Percentiles rank a stretch among this genome's conserved stretches.
Conservation (phyloP, 768 basidiomycete genomes). For the Pleurotus tuoliensis region DNA sequence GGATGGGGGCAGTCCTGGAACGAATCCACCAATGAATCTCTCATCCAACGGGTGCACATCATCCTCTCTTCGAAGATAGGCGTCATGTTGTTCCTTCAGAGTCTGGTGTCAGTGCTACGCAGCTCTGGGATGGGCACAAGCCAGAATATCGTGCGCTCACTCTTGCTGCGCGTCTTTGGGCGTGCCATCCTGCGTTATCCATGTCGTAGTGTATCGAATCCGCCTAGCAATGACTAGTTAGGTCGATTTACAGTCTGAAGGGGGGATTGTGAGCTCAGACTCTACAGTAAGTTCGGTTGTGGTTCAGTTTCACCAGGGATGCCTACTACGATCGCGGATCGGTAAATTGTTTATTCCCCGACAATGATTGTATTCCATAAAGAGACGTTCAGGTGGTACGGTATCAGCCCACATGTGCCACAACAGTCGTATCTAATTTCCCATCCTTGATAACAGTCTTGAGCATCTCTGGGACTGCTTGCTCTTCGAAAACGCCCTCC, state of each 20-base stretch:
- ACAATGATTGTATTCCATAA: neutral
- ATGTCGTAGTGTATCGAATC: slow-evolving; percentile 30
- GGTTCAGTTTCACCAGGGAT: too few species aligned
- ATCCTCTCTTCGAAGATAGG: slow-evolving; percentile 51
- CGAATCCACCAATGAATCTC: slow-evolving; percentile 55
- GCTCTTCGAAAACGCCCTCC: slow-evolving; percentile 88
- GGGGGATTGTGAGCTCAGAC: too few species aligned
- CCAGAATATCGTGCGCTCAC: slow-evolving; percentile 23
- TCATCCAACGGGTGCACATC: slow-evolving; percentile 56
- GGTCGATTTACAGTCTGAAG: neutral
- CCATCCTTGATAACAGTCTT: slow-evolving; percentile 78
- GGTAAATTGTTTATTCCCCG: neutral
- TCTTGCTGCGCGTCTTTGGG: slow-evolving; percentile 57
- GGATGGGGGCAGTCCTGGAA: slow-evolving; percentile 30
- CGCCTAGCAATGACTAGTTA: neutral
- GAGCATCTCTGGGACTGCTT: slow-evolving; percentile 93
- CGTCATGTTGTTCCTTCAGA: slow-evolving; percentile 42
- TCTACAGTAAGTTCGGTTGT: too few species aligned
- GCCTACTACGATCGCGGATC: neutral
- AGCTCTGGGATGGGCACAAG: too few species aligned
- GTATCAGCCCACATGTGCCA: slow-evolving; percentile 73
- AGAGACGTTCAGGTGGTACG: neutral
- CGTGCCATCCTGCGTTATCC: slow-evolving; percentile 80
- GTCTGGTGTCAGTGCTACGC: slow-evolving; percentile 11
- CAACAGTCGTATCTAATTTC: slow-evolving; percentile 82